Percentiles rank a stretch among this genome's conserved stretches.
Evolutionary conservation across 1,139 yeast species (phyloP).

Genomic region (Yamadazyma jaroonii): DNA sequence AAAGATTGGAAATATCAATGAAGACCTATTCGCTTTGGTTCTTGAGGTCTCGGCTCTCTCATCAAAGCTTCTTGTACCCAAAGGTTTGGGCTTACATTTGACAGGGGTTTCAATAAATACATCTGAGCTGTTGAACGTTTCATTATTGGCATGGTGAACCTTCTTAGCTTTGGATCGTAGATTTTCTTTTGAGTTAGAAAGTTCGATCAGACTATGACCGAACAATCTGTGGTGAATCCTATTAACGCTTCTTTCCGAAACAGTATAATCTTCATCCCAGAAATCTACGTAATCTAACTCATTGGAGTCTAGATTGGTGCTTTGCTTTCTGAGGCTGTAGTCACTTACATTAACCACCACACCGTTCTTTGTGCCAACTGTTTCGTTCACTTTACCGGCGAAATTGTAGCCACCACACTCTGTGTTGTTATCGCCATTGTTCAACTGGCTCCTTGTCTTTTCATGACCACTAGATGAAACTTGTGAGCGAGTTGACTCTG

Average conservation of each 20-base stretch:
- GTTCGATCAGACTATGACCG: neutral
- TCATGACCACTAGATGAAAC: no score
- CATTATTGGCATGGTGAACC: slow-evolving; percentile 1
- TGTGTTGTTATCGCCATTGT: no score
- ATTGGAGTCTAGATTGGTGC: slow-evolving; percentile 8
- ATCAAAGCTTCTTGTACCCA: no score
- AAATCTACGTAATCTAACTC: slow-evolving; percentile 11
- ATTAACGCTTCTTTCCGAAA: neutral
- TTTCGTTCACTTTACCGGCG: no score
- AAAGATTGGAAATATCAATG: neutral
- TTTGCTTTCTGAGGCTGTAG: slow-evolving; percentile 6
- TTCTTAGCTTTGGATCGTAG: slow-evolving; percentile 2
- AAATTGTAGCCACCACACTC: no score
- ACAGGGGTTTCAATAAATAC: slow-evolving; percentile 4
- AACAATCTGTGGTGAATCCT: neutral
- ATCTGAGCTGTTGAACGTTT: slow-evolving; percentile 10
- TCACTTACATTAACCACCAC: neutral
- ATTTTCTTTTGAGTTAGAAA: slow-evolving; percentile 4
- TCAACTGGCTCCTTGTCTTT: no score
- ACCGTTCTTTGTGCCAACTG: no score
- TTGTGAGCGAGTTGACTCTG: no score
- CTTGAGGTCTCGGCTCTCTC: no score
- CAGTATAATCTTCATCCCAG: slow-evolving; percentile 10
- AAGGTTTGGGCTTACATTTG: neutral
- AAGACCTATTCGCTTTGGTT: no score